Percentiles rank a stretch among this genome's conserved stretches.
These are phyloP conservation scores for Ceratocystis cubensis DNA, from an alignment of 2,329 filamentous ascomycete genomes.

Conservation along the genomic window DNA sequence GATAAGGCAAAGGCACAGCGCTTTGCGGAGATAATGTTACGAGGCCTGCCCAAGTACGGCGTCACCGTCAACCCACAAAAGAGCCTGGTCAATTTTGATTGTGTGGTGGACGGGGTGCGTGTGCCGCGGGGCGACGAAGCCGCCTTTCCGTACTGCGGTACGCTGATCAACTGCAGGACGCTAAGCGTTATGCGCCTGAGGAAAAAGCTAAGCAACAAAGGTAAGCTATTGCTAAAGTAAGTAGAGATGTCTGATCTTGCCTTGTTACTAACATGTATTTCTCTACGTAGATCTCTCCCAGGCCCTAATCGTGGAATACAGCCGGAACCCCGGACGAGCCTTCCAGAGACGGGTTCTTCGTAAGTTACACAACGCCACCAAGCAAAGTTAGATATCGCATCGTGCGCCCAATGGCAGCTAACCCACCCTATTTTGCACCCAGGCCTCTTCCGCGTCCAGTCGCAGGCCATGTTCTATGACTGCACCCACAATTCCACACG, in stretches of 20 bases:
- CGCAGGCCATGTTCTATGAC: slow-evolving; percentile 74
- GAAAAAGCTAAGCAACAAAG: slow-evolving; percentile 37
- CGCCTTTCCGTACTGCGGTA: slow-evolving; percentile 79
- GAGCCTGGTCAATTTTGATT: slow-evolving; percentile 72
- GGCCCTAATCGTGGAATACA: slow-evolving; percentile 66
- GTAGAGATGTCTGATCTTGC: background rate
- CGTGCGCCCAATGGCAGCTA: background rate
- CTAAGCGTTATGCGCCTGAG: slow-evolving; percentile 63
- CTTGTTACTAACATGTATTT: background rate
- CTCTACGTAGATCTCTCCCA: slow-evolving; percentile 39
- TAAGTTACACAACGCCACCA: slow-evolving; percentile 28
- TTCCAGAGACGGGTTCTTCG: slow-evolving; percentile 70
- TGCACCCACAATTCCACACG: slow-evolving; percentile 58
- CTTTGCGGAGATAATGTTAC: slow-evolving; percentile 72
- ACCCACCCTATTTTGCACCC: background rate
- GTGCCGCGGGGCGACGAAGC: slow-evolving; percentile 37
- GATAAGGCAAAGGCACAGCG: slow-evolving; percentile 50
- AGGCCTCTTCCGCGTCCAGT: slow-evolving; percentile 69
- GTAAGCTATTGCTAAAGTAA: slow-evolving; percentile 31
- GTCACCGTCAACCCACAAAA: slow-evolving; percentile 65
- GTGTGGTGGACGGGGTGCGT: slow-evolving; percentile 40
- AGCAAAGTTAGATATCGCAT: too few species aligned
- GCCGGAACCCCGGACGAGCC: slow-evolving; percentile 57
- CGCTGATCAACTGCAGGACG: slow-evolving; percentile 58
- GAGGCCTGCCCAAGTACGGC: slow-evolving; percentile 66